phyloP scores from a whole-genome alignment of 768 basidiomycete species.

The Filobasidium wieringae region DNA sequence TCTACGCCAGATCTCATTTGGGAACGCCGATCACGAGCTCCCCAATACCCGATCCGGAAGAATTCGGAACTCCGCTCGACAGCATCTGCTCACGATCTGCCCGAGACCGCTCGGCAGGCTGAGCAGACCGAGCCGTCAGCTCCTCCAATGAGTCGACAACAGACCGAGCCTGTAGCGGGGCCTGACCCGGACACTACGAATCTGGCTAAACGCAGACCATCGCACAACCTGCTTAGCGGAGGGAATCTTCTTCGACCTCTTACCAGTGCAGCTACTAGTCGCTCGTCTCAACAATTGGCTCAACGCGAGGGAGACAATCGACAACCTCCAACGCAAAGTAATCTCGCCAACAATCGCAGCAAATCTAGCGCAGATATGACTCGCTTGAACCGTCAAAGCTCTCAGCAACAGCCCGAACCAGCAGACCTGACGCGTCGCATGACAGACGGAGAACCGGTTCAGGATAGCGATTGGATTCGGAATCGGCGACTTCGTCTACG shows the following conservation, averaged over 20 bases:
- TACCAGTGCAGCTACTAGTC: slow-evolving; percentile 4
- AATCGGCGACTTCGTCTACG: slow-evolving; percentile 1
- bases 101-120: slow-evolving; percentile 2
- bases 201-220: not conserved
- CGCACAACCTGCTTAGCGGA: slow-evolving; percentile 12
- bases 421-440: not conserved
- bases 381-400: slow-evolving; percentile 7
- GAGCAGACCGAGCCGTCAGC: not conserved
- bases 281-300: not conserved
- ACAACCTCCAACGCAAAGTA: not conserved
- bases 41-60: not conserved
- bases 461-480: slow-evolving; percentile 3
- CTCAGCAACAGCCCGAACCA: too few species aligned
- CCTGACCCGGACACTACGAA: not conserved
- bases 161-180: slow-evolving; percentile 2
- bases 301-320: not conserved
- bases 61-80: slow-evolving; percentile 1
- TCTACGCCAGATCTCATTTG: slow-evolving; percentile 9
- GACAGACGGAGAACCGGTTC: slow-evolving; percentile 6
- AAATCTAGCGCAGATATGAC: slow-evolving; percentile 10
- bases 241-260: slow-evolving; percentile 9
- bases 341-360: slow-evolving; percentile 6
- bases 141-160: slow-evolving; percentile 1
- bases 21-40: slow-evolving; percentile 8
- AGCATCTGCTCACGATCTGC: slow-evolving; percentile 14